Conservation (phyloP, 768 basidiomycete species). For the Naematelia encephala region DNA sequence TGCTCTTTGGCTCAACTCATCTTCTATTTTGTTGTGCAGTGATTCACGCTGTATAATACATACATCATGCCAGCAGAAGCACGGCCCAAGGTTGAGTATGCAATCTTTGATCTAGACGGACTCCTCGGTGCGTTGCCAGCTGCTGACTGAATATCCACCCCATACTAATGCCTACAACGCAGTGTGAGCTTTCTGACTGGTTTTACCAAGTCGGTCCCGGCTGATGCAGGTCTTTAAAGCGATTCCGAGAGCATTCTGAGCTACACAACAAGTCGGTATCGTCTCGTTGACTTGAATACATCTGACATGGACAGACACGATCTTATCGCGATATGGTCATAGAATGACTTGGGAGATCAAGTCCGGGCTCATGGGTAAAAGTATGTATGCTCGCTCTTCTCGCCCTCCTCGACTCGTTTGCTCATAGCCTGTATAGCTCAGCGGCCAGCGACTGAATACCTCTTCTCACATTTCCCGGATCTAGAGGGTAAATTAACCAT, state of each 20-base stretch:
- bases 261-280: background rate
- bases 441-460: slow-evolving; percentile 32
- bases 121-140: slow-evolving; percentile 33
- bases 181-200: slow-evolving; percentile 18
- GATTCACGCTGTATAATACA: background rate
- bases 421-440: slow-evolving; percentile 14
- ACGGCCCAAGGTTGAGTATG: slow-evolving; percentile 40
- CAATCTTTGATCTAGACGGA: slow-evolving; percentile 50
- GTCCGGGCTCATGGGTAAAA: slow-evolving; percentile 46
- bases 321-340: slow-evolving; percentile 42
- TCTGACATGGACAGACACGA: slow-evolving; percentile 34
- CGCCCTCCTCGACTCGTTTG: background rate
- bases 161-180: slow-evolving; percentile 3
- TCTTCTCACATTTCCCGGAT: slow-evolving; percentile 36
- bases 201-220: background rate
- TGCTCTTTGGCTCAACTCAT: background rate
- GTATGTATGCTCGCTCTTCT: slow-evolving; percentile 16
- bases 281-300: background rate
- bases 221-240: slow-evolving; percentile 12
- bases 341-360: slow-evolving; percentile 49
- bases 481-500: slow-evolving; percentile 37
- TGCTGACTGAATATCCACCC: background rate
- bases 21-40: background rate
- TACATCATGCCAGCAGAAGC: background rate
- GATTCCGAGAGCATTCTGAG: slow-evolving; percentile 40